A percentile compares a stretch with the other conserved stretches of the same genome.
These are phyloP conservation scores for Lolium rigidum DNA, from an alignment of 176 grass and related monocot genomes.

Conservation along the genomic window DNA sequence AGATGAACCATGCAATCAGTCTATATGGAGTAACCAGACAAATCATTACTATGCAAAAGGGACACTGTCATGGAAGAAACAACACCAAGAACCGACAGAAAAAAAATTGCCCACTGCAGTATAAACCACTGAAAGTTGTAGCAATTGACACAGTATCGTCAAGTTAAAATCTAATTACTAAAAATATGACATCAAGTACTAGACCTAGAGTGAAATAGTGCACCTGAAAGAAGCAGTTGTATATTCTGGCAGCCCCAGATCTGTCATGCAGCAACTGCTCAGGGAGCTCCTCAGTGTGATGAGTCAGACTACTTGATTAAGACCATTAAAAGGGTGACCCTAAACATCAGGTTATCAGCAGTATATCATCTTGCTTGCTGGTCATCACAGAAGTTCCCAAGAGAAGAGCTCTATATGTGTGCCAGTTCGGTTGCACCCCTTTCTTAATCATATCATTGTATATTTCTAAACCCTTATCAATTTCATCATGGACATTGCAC, in stretches of 20 bases:
- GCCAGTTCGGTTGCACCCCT: conserved; percentile 24
- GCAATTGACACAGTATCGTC: background rate
- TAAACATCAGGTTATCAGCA: conserved; percentile 11
- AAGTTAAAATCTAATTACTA: background rate
- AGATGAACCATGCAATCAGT: background rate
- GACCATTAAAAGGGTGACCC: background rate
- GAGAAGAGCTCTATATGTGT: conserved; percentile 5
- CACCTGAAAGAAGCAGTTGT: conserved; percentile 16
- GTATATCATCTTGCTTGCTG: background rate
- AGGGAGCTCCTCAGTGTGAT: background rate
- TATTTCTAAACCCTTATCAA: conserved; percentile 3
- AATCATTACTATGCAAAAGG: background rate
- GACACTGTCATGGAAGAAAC: background rate
- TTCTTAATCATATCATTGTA: conserved; percentile 21
- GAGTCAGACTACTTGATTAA: conserved; percentile 2
- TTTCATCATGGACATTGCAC: conserved; percentile 8
- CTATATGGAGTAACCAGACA: background rate
- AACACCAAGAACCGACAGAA: background rate
- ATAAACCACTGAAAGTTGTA: conserved; percentile 6
- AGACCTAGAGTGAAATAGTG: background rate
- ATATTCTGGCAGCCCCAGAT: background rate
- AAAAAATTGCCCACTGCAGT: background rate
- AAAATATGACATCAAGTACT: background rate
- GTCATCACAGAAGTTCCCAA: conserved; percentile 6
- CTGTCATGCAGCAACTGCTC: background rate